phyloP scores from a whole-genome alignment of 2,329 filamentous ascomycete species.

The Atkinsonella texensis region DNA sequence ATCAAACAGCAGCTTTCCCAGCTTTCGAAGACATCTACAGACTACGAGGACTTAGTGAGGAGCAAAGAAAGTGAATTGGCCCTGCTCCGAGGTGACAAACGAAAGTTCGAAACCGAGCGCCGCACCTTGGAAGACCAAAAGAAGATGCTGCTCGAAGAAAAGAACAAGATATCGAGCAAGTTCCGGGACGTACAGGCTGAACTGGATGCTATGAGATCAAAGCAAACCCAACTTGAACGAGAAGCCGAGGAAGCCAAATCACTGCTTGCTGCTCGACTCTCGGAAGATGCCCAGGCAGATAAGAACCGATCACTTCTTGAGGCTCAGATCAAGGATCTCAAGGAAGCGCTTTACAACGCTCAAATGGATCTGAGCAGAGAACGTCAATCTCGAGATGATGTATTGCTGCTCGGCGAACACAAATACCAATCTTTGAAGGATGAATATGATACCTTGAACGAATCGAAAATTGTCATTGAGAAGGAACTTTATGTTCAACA shows the following conservation, averaged over 20 bases:
- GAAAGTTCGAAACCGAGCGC: constrained; percentile 71
- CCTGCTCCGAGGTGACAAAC: constrained; percentile 73
- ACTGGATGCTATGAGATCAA: constrained; percentile 72
- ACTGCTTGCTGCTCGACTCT: constrained; percentile 76
- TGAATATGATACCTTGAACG: constrained; percentile 77
- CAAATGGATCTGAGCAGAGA: constrained; percentile 86
- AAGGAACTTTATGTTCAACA: constrained; percentile 96
- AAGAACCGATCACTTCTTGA: constrained; percentile 75
- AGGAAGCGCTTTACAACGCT: constrained; percentile 69
- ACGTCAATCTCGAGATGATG: constrained; percentile 86
- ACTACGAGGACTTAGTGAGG: constrained; percentile 87
- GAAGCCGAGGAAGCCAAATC: constrained; percentile 82
- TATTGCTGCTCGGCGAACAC: constrained; percentile 80
- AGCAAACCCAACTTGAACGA: constrained; percentile 72
- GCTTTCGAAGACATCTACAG: constrained; percentile 80
- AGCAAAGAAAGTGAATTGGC: constrained; percentile 89
- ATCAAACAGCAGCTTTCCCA: constrained; percentile 78
- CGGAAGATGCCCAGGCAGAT: constrained; percentile 75
- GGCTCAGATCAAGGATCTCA: constrained; percentile 76
- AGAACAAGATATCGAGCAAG: constrained; percentile 63
- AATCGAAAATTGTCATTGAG: constrained; percentile 93
- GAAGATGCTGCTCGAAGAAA: constrained; percentile 56
- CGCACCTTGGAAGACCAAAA: constrained; percentile 70
- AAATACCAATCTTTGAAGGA: constrained; percentile 72
- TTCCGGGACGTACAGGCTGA: constrained; percentile 82